Evolutionary conservation across 495 filamentous ascomycete genomes (phyloP), one percentile per base, ranked within the genome.

Genomic region (Daldinia grandis): DNA sequence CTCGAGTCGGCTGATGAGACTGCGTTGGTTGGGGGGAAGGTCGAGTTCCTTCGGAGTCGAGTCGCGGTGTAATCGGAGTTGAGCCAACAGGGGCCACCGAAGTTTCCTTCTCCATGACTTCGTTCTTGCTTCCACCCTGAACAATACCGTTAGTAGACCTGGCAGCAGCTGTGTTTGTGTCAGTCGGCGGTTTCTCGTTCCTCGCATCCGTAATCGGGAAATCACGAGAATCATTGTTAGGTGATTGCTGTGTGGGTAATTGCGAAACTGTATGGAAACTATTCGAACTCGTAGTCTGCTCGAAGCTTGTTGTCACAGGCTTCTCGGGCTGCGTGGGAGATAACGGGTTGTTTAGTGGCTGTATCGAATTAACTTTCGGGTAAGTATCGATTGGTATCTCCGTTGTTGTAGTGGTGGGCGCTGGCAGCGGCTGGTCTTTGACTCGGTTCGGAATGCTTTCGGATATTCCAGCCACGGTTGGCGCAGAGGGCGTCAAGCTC

Each of bases 361-460:
- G 57, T 37, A 9, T 15, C 6, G 61, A 31, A 15, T 38, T 53
- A 59, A 40, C 28, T 12, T 15, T 19, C 2, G 61, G 42, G 35
- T 28, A 47, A 25, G 55, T 14, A 19, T 66, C 49, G 28, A 8
- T 42, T 30, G 35, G 58, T 63, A 21, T 35, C 60, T 38, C 58
- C 37, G 19, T 61, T 24, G 71, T 53, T 53, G 38, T 58, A 44
- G 38, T 65, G 4, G 62, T 68, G 2, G 81, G 75, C 57, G 83
- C 81, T 59, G 78, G 74, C 25, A 80, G 69, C n/a, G 82, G 68
- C 49, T 82, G 81, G 35, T 74, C 77, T 72, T 81, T 82, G 8
- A 79, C 79, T 44, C 76, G 74, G 44, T 76, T 74, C 30, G 55
- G 24, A 68, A 68, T 69, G 71, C 51, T 65, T 67, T 60, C 69